These are phyloP conservation scores for Prunus davidiana DNA, from an alignment of 306 rosid genomes.

Conservation along the genomic window DNA sequence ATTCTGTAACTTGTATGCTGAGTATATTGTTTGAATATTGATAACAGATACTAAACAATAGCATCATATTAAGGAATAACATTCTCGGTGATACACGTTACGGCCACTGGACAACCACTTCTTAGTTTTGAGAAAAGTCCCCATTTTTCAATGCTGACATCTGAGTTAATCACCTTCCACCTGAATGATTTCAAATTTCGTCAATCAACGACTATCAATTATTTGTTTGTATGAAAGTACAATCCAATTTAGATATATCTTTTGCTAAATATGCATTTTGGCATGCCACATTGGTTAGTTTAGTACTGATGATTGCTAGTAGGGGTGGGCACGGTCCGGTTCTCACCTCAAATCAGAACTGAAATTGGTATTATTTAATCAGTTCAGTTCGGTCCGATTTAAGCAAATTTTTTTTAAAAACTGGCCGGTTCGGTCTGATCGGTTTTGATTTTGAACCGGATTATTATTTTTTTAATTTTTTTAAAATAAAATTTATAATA, in stretches of 20 bases:
- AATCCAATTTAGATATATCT: too few relatives aligned
- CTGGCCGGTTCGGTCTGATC: too few relatives aligned
- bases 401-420: too few relatives aligned
- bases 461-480: too few relatives aligned
- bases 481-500: too few relatives aligned
- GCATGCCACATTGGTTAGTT: background rate
- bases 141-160: constrained; percentile 72
- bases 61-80: background rate
- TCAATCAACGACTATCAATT: background rate
- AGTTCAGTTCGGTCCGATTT: too few relatives aligned
- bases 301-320: too few relatives aligned
- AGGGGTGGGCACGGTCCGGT: too few relatives aligned
- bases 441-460: too few relatives aligned
- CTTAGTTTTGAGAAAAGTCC: constrained; percentile 63
- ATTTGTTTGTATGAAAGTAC: background rate
- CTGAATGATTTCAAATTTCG: constrained; percentile 23
- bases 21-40: too few relatives aligned
- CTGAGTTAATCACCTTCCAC: constrained; percentile 69
- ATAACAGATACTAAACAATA: background rate
- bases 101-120: constrained; percentile 63
- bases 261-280: background rate
- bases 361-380: too few relatives aligned
- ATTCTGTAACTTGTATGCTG: background rate
- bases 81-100: constrained; percentile 28
- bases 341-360: too few relatives aligned